phyloP scores from a whole-genome alignment of 257 asterid genomes.

The Linderniella brevidens region DNA sequence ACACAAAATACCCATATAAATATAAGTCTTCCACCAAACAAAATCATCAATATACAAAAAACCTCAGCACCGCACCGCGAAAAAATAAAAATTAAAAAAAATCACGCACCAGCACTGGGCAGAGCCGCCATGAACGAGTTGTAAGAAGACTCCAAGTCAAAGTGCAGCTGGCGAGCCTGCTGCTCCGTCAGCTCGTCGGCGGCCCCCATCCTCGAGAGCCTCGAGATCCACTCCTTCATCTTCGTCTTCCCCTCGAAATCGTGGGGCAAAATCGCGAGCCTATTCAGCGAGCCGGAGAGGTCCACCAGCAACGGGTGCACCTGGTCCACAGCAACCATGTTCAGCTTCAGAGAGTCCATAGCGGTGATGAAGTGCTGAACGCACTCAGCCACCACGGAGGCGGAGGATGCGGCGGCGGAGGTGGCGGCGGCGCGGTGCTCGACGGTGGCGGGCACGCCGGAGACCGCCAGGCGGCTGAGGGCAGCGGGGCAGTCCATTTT shows the following conservation, averaged over 20 bases:
- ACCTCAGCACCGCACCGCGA: no score
- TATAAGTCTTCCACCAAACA: no score
- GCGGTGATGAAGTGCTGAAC: conserved; percentile 89
- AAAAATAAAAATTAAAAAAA: conserved; percentile 15
- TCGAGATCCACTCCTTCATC: conserved; percentile 81
- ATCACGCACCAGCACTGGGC: conserved; percentile 55
- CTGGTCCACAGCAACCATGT: conserved; percentile 94
- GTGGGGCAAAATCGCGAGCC: conserved; percentile 57
- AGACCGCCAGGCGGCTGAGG: conserved; percentile 53
- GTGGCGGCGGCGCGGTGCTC: conserved; percentile 77
- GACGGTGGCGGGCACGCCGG: conserved; percentile 91
- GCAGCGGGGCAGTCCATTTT: conserved; percentile 82
- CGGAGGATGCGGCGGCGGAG: conserved; percentile 45
- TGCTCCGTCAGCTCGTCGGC: conserved; percentile 92
- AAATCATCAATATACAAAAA: no score
- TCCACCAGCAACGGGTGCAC: conserved; percentile 81
- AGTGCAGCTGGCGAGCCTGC: conserved; percentile 95
- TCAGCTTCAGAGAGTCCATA: conserved; percentile 77
- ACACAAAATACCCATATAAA: no score
- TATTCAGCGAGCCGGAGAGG: conserved; percentile 61
- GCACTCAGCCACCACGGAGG: conserved; percentile 78
- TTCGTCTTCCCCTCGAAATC: conserved; percentile 95
- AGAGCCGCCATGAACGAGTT: conserved; percentile 91
- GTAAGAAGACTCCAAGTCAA: conserved; percentile 81
- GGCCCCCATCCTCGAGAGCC: conserved; percentile 86